Percentiles rank a stretch among this genome's conserved stretches.
These are phyloP conservation scores for Neurospora cerealis DNA, from an alignment of 495 filamentous ascomycete genomes.

Conservation along the genomic window DNA sequence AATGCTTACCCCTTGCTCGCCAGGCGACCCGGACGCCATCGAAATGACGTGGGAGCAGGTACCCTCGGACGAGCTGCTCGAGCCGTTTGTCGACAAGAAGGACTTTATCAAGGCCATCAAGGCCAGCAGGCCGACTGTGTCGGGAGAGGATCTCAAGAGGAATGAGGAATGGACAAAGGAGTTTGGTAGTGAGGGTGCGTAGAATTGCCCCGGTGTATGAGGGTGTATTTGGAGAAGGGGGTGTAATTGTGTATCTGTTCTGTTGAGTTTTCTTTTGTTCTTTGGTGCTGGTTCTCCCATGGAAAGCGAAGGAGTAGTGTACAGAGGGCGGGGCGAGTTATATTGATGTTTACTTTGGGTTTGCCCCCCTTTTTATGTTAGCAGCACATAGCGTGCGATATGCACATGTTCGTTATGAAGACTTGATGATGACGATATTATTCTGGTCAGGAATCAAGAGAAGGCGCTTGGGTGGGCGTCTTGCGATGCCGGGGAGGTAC, in stretches of 20 bases:
- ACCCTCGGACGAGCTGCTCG: constrained; percentile 69
- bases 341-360: neutral
- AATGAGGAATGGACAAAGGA: constrained; percentile 94
- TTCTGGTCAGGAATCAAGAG: neutral
- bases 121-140: constrained; percentile 79
- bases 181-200: constrained; percentile 86
- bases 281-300: neutral
- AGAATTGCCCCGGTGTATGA: neutral
- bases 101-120: constrained; percentile 94
- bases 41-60: constrained; percentile 94
- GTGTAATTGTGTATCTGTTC: neutral
- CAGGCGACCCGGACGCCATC: constrained; percentile 70
- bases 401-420: neutral
- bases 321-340: neutral
- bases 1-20: constrained; percentile 87
- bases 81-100: constrained; percentile 77
- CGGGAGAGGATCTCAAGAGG: constrained; percentile 64
- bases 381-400: neutral
- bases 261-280: neutral
- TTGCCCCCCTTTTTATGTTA: neutral
- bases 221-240: too few species aligned
- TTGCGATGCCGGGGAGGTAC: neutral
- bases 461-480: neutral
- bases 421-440: neutral
- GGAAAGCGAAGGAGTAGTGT: neutral